Conservation (phyloP, 2,329 filamentous ascomycete genomes). For the Apiospora hydei region DNA sequence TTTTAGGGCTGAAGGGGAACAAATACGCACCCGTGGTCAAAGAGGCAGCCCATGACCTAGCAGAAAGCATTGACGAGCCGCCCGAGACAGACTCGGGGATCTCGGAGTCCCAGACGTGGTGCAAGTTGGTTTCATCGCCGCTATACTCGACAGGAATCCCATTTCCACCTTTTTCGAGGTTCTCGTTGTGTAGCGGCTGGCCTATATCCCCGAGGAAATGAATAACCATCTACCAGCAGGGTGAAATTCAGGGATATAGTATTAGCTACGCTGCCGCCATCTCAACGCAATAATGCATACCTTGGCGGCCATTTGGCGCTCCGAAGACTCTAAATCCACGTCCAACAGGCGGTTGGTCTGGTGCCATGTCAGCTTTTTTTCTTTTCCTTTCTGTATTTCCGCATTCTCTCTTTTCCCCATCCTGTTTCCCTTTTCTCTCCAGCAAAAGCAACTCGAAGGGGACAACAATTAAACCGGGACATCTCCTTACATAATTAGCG, state of each 20-base stretch:
- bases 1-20: not conserved
- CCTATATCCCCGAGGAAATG: slow-evolving; percentile 63
- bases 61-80: slow-evolving; percentile 44
- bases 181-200: slow-evolving; percentile 62
- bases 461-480: not conserved
- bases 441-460: not conserved
- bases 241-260: not conserved
- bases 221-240: slow-evolving; percentile 39
- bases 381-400: not conserved
- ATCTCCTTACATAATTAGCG: slow-evolving; percentile 42
- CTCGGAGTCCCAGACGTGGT: slow-evolving; percentile 66
- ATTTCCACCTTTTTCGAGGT: slow-evolving; percentile 62
- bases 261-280: not conserved
- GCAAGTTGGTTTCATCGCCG: slow-evolving; percentile 61
- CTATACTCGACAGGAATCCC: slow-evolving; percentile 61
- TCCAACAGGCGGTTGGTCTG: slow-evolving; percentile 40
- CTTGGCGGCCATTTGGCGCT: slow-evolving; percentile 48
- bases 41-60: slow-evolving; percentile 48
- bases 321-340: slow-evolving; percentile 36
- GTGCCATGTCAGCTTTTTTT: not conserved
- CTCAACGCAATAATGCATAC: slow-evolving; percentile 34
- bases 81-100: slow-evolving; percentile 58
- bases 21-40: slow-evolving; percentile 41
- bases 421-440: not conserved
- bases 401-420: no score